Conservation (phyloP, 2,329 filamentous ascomycete species). For the Parasarocladium wereldwijsianum region DNA sequence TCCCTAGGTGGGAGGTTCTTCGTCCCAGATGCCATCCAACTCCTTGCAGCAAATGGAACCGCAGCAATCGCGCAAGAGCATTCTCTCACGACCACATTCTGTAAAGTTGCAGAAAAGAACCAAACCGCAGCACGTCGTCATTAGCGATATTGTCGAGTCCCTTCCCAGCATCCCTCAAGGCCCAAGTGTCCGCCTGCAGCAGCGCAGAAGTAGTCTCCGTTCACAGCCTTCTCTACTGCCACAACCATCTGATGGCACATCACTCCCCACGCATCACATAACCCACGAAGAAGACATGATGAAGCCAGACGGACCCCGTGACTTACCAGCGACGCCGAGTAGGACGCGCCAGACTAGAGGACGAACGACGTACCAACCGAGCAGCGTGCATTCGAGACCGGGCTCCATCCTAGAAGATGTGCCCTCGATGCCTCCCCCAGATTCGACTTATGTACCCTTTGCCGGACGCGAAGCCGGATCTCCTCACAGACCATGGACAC, state of each 20-base stretch:
- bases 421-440: constrained; percentile 45
- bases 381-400: constrained; percentile 26
- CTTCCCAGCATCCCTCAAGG: constrained; percentile 39
- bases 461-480: constrained; percentile 23
- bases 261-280: constrained; percentile 5
- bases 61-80: constrained; percentile 8
- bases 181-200: constrained; percentile 22
- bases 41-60: constrained; percentile 4
- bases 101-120: constrained; percentile 35
- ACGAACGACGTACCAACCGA: constrained; percentile 40
- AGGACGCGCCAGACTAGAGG: constrained; percentile 13
- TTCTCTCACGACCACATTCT: constrained; percentile 15
- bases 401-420: constrained; percentile 40
- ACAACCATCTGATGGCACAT: background rate
- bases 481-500: constrained; percentile 44
- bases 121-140: constrained; percentile 13
- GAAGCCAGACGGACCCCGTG: constrained; percentile 5
- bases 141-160: constrained; percentile 19
- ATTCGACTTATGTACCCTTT: constrained; percentile 47
- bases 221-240: background rate
- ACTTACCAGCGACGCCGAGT: too few species aligned
- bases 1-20: too few species aligned
- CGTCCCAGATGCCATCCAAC: too few species aligned
- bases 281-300: background rate
- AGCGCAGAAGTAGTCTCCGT: constrained; percentile 9